Percentiles rank a stretch among this genome's conserved stretches.
These are phyloP conservation scores for Saitozyma sp. DNA, from an alignment of 768 basidiomycete species.

Conservation along the genomic window DNA sequence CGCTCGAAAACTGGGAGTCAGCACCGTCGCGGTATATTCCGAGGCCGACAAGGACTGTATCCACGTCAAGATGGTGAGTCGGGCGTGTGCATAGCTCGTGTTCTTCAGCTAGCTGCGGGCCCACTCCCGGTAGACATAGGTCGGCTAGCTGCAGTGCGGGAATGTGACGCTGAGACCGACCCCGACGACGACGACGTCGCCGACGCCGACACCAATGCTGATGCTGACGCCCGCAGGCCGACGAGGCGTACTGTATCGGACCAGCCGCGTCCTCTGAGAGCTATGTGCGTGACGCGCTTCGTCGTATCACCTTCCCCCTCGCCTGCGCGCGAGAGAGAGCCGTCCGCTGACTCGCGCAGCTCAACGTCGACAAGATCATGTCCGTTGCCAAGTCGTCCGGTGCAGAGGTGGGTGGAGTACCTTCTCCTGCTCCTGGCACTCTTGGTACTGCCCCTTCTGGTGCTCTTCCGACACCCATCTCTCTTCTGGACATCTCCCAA, in stretches of 20 bases:
- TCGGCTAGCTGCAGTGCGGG: no score
- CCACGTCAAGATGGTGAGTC: conserved; percentile 73
- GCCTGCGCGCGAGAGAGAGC: background rate
- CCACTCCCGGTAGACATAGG: no score
- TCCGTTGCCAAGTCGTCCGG: conserved; percentile 76
- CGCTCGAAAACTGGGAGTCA: conserved; percentile 80
- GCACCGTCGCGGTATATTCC: conserved; percentile 88
- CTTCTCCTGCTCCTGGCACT: background rate
- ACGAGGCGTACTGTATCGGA: conserved; percentile 89
- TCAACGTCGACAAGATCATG: conserved; percentile 84
- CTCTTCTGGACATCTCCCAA: no score
- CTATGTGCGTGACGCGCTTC: conserved; percentile 64
- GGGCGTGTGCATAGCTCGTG: background rate
- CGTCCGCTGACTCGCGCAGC: conserved; percentile 55
- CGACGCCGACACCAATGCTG: background rate
- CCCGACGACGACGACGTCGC: no score
- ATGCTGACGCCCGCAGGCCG: conserved; percentile 58
- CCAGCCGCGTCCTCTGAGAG: conserved; percentile 85
- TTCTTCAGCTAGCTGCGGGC: no score
- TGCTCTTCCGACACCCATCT: no score
- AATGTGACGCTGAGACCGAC: no score
- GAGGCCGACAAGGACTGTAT: conserved; percentile 78
- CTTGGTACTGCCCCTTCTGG: no score
- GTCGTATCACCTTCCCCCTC: background rate
- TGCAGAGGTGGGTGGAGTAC: conserved; percentile 65